Conservation (phyloP, 164 flowering plant genomes). For the Liriodendron chinense region DNA sequence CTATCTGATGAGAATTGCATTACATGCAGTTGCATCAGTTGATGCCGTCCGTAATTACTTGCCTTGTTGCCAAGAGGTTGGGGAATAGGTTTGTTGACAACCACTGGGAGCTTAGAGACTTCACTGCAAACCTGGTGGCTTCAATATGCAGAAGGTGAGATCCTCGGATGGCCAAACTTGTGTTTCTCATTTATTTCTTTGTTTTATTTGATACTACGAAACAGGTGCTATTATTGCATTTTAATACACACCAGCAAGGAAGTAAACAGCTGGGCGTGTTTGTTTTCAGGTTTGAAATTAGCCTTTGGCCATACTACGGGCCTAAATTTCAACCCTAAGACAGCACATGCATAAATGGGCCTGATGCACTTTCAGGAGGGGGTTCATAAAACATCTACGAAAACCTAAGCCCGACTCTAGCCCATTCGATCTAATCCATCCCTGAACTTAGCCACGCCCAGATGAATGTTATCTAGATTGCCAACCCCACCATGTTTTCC, state of each 20-base stretch:
- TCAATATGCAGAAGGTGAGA: constrained; percentile 83
- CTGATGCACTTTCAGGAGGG: too few species aligned
- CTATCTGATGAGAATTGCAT: not conserved
- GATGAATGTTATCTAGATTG: too few species aligned
- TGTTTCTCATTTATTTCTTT: not conserved
- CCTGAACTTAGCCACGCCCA: too few species aligned
- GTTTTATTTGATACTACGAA: not conserved
- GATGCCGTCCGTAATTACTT: constrained; percentile 94
- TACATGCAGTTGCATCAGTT: constrained; percentile 77
- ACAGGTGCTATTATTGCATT: not conserved
- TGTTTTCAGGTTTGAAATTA: not conserved
- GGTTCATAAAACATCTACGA: too few species aligned
- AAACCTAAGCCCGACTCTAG: too few species aligned
- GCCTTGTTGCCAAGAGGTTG: constrained; percentile 87
- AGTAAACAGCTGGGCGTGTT: not conserved
- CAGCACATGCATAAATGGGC: too few species aligned
- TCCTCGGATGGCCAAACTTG: not conserved
- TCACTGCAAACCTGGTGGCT: constrained; percentile 75
- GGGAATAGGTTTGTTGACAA: constrained; percentile 76
- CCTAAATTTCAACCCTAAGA: too few species aligned
- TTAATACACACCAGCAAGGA: not conserved
- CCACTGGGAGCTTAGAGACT: constrained; percentile 95
- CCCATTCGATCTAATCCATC: too few species aligned
- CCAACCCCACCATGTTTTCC: too few species aligned
- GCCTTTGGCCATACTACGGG: not conserved